Evolutionary conservation across 2,329 filamentous ascomycete species (phyloP).

Genomic region (Ascochyta lentis): DNA sequence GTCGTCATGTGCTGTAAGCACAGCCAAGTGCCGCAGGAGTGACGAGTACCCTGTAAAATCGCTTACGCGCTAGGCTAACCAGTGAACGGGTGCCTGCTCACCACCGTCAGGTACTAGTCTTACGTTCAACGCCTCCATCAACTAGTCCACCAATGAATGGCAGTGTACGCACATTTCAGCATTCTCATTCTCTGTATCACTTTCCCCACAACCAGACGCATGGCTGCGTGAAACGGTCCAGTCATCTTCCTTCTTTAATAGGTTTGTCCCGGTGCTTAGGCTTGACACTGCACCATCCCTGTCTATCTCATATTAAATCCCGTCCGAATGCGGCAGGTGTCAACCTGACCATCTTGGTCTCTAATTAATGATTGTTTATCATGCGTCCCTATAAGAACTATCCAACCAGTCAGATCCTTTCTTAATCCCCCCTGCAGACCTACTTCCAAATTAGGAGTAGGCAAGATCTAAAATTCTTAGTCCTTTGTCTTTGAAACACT

Average conservation of each 20-base stretch:
- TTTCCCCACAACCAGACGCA: not conserved
- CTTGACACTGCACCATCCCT: constrained; percentile 12
- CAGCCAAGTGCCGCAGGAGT: not conserved
- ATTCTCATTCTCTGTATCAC: not conserved
- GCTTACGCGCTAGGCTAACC: constrained; percentile 1
- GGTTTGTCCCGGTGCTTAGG: constrained; percentile 16
- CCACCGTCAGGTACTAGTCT: constrained; percentile 1
- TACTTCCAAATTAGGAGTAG: too few relatives aligned
- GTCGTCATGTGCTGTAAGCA: not conserved
- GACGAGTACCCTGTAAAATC: not conserved
- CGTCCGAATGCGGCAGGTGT: constrained; percentile 18
- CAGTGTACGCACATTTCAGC: not conserved
- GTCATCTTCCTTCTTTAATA: constrained; percentile 14
- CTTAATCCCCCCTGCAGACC: too few relatives aligned
- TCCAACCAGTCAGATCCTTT: too few relatives aligned
- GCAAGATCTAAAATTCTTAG: too few relatives aligned
- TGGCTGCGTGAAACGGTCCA: constrained; percentile 4
- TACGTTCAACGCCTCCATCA: not conserved
- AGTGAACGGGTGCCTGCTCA: constrained; percentile 4
- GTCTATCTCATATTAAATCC: constrained; percentile 5
- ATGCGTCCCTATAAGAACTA: too few relatives aligned
- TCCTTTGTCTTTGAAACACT: too few relatives aligned
- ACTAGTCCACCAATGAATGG: not conserved
- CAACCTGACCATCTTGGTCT: constrained; percentile 12
- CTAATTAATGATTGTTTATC: too few relatives aligned